Conservation (phyloP, 106 monocot genomes). For the Dactylorhiza incarnata region DNA sequence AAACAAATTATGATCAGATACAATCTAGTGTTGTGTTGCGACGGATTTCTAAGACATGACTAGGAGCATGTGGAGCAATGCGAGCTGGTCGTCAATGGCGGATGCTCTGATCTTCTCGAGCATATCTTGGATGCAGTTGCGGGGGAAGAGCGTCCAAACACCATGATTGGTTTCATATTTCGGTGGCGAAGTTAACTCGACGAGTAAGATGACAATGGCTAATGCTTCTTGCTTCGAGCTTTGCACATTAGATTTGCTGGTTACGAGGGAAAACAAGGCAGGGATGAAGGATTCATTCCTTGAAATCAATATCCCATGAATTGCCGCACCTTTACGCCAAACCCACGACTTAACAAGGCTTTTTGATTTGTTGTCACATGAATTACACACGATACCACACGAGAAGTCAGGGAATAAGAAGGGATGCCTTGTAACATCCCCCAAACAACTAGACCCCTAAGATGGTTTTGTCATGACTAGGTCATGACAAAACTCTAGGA, state of each 20-base stretch:
- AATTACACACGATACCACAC: too few relatives aligned
- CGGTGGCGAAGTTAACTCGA: neutral
- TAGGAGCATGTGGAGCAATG: constrained; percentile 3
- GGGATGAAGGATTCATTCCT: neutral
- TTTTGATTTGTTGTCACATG: too few relatives aligned
- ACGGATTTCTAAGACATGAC: constrained; percentile 7
- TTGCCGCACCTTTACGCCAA: too few relatives aligned
- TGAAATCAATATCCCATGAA: too few relatives aligned
- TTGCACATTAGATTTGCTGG: neutral
- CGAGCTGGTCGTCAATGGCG: neutral
- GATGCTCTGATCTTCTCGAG: neutral
- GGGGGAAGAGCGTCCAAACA: constrained; percentile 2
- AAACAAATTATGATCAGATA: neutral
- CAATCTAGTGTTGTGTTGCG: neutral
- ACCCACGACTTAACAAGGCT: too few relatives aligned
- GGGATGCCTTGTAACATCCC: too few relatives aligned
- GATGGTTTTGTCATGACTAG: too few relatives aligned
- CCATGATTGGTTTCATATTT: neutral
- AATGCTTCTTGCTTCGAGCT: constrained; percentile 9
- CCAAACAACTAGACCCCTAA: too few relatives aligned
- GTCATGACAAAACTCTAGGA: too few relatives aligned
- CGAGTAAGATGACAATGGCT: constrained; percentile 9
- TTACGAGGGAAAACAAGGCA: constrained; percentile 2
- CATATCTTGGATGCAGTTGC: constrained; percentile 7
- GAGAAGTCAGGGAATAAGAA: too few relatives aligned